These are phyloP conservation scores for Stephania yunnanensis DNA, from an alignment of 164 flowering plant genomes.

Conservation along the genomic window DNA sequence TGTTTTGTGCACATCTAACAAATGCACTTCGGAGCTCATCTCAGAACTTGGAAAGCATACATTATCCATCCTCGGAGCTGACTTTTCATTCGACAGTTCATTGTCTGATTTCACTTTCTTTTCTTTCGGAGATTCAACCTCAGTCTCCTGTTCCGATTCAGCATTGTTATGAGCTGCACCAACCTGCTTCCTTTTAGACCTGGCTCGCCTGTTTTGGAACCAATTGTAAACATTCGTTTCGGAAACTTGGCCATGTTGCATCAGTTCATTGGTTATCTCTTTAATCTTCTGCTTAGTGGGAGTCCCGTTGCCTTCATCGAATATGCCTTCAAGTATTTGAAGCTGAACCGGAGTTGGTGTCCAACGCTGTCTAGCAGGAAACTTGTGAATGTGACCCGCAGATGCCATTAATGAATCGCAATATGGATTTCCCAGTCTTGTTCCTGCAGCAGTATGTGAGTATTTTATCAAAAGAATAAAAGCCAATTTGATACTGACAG, in stretches of 20 bases:
- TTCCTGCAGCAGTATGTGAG: conserved; percentile 41
- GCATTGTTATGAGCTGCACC: conserved; percentile 26
- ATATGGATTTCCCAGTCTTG: conserved; percentile 71
- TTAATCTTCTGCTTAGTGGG: conserved; percentile 89
- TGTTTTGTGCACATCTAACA: conserved; percentile 36
- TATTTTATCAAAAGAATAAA: not conserved
- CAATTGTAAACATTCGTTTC: conserved; percentile 92
- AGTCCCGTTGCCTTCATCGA: conserved; percentile 85
- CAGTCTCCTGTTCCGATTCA: conserved; percentile 69
- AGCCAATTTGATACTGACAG: not conserved
- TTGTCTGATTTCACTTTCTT: conserved; percentile 54
- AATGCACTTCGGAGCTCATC: conserved; percentile 45
- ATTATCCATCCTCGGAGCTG: conserved; percentile 38
- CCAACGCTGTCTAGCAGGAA: conserved; percentile 91
- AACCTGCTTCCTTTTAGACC: conserved; percentile 73
- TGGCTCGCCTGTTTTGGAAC: conserved; percentile 91
- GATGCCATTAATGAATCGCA: conserved; percentile 77
- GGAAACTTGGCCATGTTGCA: conserved; percentile 82
- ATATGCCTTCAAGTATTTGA: conserved; percentile 83
- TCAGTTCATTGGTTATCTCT: conserved; percentile 58
- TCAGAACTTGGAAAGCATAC: conserved; percentile 58
- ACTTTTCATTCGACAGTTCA: conserved; percentile 27
- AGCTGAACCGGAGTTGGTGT: conserved; percentile 93
- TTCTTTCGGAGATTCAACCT: conserved; percentile 59
- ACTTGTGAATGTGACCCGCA: conserved; percentile 53